Base-by-base conservation (phyloP, 2,329 filamentous ascomycete genomes). In the Remersonia thermophila region DNA sequence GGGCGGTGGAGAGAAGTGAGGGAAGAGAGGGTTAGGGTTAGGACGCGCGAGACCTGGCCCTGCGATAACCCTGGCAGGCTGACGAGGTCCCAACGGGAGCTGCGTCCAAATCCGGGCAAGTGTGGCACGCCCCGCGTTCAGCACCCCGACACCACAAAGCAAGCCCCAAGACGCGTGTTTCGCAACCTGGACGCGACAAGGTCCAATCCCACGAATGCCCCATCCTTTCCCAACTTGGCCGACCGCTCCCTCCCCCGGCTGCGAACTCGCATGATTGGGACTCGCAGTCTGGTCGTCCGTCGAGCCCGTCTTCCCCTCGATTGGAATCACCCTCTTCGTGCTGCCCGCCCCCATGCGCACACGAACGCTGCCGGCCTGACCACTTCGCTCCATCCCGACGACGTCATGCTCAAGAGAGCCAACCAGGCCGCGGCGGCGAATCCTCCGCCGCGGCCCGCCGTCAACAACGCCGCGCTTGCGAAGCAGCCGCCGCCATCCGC, bases 401-500 rank as follows among this genome's bases (percentile, higher is more conserved):
- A 41, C 37, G n/a, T n/a, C n/a, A 51, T 51, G 48, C 34, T 49
- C 9, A 27, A 26, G 3, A 39, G 37, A 27, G 45, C 52, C 32
- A 32, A 37, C 3, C 63, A 61, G 59, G 48, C 61, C 14, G 55
- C 49, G 31, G 55, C 54, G 45, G 55, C 56, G 16, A 57, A 57
- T 26, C 40, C 38, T 32, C 38, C 30, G 32, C 30, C 39, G 10
- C 37, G 53, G 42, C 50, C 51, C 15, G 52, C 54, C n/a, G 36
- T 35, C n/a, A 40, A 30, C 8, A 56, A 56, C 34, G 45, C 51
- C 7, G 46, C 53, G 32, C 52, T 70, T 30, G 55, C 61, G 4
- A 73, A 75, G 52, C 62, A 70, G 39, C 57, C 71, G 12, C 72
- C 77, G 44, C 65, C 71, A 3, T 74, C 73, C 1, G 76, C 68